These are phyloP conservation scores for Candida lessepsii DNA, from an alignment of 805 yeast genomes.

Conservation along the genomic window DNA sequence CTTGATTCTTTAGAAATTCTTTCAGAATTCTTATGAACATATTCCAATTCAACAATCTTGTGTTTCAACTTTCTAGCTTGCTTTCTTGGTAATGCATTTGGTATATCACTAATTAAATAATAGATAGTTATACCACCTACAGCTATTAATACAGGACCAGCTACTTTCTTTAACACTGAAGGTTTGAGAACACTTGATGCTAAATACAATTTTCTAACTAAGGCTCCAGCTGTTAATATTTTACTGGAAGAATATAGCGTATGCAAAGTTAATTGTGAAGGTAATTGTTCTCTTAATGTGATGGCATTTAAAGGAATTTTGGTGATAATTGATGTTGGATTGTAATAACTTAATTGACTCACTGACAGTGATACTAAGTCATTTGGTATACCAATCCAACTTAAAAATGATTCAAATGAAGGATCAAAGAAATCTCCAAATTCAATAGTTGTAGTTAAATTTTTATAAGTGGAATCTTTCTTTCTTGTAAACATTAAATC, in stretches of 20 bases:
- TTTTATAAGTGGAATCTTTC: constrained; percentile 59
- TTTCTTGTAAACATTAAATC: constrained; percentile 81
- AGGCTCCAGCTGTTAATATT: constrained; percentile 41
- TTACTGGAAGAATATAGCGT: constrained; percentile 40
- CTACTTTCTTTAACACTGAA: constrained; percentile 44
- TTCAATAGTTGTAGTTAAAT: constrained; percentile 59
- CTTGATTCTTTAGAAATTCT: constrained; percentile 81
- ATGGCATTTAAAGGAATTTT: constrained; percentile 29
- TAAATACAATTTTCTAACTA: constrained; percentile 37
- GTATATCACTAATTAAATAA: constrained; percentile 76
- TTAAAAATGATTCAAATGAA: constrained; percentile 56
- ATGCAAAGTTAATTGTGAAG: constrained; percentile 40
- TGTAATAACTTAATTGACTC: constrained; percentile 29
- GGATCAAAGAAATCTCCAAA: constrained; percentile 81
- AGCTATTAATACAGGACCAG: constrained; percentile 52
- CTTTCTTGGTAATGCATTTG: constrained; percentile 84
- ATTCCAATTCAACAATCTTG: constrained; percentile 67
- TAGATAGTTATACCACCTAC: constrained; percentile 53
- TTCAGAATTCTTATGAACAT: constrained; percentile 72
- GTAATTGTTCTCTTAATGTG: constrained; percentile 30
- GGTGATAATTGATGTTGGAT: constrained; percentile 32
- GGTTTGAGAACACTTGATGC: constrained; percentile 36
- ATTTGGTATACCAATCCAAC: constrained; percentile 42
- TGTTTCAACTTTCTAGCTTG: constrained; percentile 67
- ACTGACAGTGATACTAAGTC: constrained; percentile 26